These are phyloP conservation scores for Chaetomium fimeti DNA, from an alignment of 495 filamentous ascomycete species.

Conservation along the genomic window DNA sequence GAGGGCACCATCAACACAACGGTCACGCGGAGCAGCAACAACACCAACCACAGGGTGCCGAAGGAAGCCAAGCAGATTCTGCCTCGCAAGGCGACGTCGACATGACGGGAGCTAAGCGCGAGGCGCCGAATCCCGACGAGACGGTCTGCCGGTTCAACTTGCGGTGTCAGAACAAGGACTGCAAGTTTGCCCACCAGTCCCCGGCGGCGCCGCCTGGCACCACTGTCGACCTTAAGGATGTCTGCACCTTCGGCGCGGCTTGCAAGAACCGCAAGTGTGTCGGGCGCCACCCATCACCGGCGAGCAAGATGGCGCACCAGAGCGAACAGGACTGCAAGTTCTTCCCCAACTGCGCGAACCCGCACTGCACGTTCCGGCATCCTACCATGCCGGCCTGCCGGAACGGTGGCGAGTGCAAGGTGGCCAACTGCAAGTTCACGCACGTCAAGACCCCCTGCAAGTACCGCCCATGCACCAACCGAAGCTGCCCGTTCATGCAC, in stretches of 20 bases:
- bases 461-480: slow-evolving; percentile 86
- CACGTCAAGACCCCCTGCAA: slow-evolving; percentile 81
- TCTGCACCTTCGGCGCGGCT: slow-evolving; percentile 79
- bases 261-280: slow-evolving; percentile 96
- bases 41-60: slow-evolving; percentile 24
- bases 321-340: slow-evolving; percentile 88
- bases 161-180: slow-evolving; percentile 81
- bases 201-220: slow-evolving; percentile 79
- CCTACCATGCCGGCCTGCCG: slow-evolving; percentile 75
- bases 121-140: slow-evolving; percentile 55
- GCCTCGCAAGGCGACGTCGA: slow-evolving; percentile 47
- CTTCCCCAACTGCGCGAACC: slow-evolving; percentile 90
- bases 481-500: slow-evolving; percentile 83
- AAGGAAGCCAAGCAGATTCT: slow-evolving; percentile 31
- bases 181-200: slow-evolving; percentile 90
- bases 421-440: slow-evolving; percentile 83
- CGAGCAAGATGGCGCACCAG: slow-evolving; percentile 70
- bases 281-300: slow-evolving; percentile 88
- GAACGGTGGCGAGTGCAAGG: slow-evolving; percentile 88
- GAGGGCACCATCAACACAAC: slow-evolving; percentile 37
- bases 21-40: slow-evolving; percentile 32
- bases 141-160: slow-evolving; percentile 83
- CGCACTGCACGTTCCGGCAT: slow-evolving; percentile 82
- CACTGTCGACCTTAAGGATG: slow-evolving; percentile 73
- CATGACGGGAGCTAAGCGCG: slow-evolving; percentile 49